Evolutionary conservation across 768 basidiomycete species (phyloP).

Genomic region (Russula compacta): DNA sequence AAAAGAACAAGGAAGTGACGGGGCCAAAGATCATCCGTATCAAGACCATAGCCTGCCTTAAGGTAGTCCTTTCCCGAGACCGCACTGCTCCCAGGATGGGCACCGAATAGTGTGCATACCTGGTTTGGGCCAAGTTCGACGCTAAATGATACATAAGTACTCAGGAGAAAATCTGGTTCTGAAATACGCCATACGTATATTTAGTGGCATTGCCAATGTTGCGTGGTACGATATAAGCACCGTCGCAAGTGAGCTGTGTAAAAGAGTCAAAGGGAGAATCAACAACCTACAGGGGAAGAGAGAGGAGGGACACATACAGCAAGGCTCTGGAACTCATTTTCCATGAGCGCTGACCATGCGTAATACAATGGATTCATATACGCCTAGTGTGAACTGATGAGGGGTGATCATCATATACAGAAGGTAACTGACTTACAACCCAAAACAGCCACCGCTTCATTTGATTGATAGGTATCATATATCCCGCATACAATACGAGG

Average conservation of each 20-base stretch:
- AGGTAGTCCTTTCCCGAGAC: conserved; percentile 82
- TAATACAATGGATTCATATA: conserved; percentile 57
- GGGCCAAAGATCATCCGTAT: conserved; percentile 51
- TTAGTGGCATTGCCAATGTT: conserved; percentile 45
- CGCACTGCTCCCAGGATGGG: conserved; percentile 41
- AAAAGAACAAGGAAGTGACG: conserved; percentile 65
- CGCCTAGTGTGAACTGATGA: conserved; percentile 40
- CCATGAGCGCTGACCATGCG: conserved; percentile 69
- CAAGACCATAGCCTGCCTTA: conserved; percentile 47
- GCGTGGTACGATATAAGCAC: conserved; percentile 53
- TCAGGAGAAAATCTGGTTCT: neutral
- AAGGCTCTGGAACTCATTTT: conserved; percentile 77
- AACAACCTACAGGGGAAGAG: conserved; percentile 32
- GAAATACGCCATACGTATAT: conserved; percentile 45
- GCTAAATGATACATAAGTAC: conserved; percentile 27
- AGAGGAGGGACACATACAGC: conserved; percentile 3
- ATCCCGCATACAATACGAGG: conserved; percentile 65
- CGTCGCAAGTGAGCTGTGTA: conserved; percentile 51
- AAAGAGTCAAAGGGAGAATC: neutral
- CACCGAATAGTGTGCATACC: conserved; percentile 66
- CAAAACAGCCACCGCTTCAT: conserved; percentile 87
- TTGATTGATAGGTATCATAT: conserved; percentile 53
- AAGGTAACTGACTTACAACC: conserved; percentile 44
- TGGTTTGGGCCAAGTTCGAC: conserved; percentile 69
- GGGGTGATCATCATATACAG: conserved; percentile 17